Base-by-base conservation (phyloP, 208 protist species). In the Tetramitus jugosus region DNA sequence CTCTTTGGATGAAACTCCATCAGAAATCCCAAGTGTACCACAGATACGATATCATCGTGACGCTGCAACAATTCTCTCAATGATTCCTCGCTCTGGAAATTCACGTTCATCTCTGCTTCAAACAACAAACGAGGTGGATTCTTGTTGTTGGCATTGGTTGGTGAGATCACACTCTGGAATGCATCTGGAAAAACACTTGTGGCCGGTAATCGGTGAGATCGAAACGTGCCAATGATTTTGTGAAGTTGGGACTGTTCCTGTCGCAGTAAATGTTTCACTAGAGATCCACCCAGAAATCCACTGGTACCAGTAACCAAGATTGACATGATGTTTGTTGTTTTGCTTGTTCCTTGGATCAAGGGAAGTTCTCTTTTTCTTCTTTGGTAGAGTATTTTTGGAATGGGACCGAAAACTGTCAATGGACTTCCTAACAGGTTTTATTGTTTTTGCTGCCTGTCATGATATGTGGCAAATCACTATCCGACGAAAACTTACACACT, bases 1-100 rank as follows among this genome's bases (percentile, higher is more conserved):
- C 14, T 31, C n/a, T n/a, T n/a, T 49, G 65, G 65, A 71, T 71
- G 17, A 13, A 71, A 71, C 10, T 71, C 65, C 65, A 71, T 71
- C 7, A 71, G 13, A 20, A 40, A 7, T 35, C 39, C 65, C 20
- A 71, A 33, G 35, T 71, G 65, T 26, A 71, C 20, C n/a, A 71
- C 17, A 46, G 17, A 20, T 26, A 20, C 20, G 20, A 56, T 20
- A 56, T 56, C 49, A 26, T 26, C 14, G 20, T 56, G 10, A 26
- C 14, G 49, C 20, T 56, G 20, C 49, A 26, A 26, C 14, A 26
- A 26, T 56, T 56, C 10, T 26, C 20, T 10, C 14, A 56, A 26
- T 56, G 20, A 56, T 26, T 56, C 20, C 10, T 56, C 20, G 20
- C 49, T 56, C 49, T 56, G n/a, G n/a, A n/a, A n/a, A n/a, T n/a